Conservation (phyloP, 495 filamentous ascomycete species). For the Darksidea phi region DNA sequence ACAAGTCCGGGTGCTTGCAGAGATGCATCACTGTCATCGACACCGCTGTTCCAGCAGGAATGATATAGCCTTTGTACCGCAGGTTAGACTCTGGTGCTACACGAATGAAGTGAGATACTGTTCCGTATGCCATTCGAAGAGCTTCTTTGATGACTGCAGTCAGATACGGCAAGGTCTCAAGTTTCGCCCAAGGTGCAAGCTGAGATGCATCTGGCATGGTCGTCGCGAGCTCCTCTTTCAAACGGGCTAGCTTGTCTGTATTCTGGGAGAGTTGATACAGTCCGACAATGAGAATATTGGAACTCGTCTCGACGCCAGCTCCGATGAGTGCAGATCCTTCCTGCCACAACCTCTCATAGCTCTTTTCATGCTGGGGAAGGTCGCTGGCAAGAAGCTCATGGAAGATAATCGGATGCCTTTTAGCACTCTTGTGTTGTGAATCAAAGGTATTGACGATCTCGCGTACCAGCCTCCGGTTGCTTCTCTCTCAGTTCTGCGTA, state of each 20-base stretch:
- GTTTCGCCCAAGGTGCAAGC: neutral
- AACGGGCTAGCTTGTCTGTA: neutral
- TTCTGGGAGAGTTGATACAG: neutral
- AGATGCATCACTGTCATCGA: too few relatives aligned
- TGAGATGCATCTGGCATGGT: neutral
- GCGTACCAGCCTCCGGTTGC: neutral
- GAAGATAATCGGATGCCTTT: neutral
- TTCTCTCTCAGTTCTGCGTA: neutral
- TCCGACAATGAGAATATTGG: neutral
- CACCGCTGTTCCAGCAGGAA: too few relatives aligned
- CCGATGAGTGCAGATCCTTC: neutral
- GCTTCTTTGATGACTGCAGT: constrained; percentile 1
- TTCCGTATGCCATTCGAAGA: too few relatives aligned
- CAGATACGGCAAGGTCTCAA: constrained; percentile 4
- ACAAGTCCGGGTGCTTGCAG: too few relatives aligned
- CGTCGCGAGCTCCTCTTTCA: neutral
- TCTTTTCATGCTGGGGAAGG: neutral
- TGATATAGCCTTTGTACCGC: too few relatives aligned
- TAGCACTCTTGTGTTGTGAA: neutral
- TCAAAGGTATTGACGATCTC: neutral
- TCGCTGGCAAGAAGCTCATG: constrained; percentile 3
- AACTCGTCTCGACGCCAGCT: constrained; percentile 1
- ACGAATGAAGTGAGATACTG: too few relatives aligned
- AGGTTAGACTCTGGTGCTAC: too few relatives aligned
- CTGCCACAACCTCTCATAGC: neutral